Percentiles rank a stretch among this genome's conserved stretches.
These are phyloP conservation scores for Naganishia cerealis DNA, from an alignment of 1,284 basidiomycete species.

Conservation along the genomic window DNA sequence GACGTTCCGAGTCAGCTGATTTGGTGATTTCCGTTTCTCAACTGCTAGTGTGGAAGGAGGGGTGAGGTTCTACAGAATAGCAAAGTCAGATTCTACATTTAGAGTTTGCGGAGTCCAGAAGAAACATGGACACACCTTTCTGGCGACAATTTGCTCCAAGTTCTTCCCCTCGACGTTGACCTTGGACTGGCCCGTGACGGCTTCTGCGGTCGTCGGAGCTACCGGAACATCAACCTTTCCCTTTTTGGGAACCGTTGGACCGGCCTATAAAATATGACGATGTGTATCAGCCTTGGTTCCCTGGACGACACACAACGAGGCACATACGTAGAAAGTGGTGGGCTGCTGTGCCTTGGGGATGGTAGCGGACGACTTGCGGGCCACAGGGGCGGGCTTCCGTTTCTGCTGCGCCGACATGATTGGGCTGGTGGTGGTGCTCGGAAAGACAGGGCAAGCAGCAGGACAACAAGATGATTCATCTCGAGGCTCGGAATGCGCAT, in stretches of 20 bases:
- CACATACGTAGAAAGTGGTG: conserved; percentile 14
- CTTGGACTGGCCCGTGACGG: background rate
- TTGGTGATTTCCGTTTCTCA: conserved; percentile 5
- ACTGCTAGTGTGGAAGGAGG: conserved; percentile 5
- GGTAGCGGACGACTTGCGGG: conserved; percentile 16
- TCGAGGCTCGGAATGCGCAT: background rate
- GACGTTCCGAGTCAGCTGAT: background rate
- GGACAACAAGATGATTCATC: background rate
- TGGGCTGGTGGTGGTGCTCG: background rate
- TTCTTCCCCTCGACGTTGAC: conserved; percentile 11
- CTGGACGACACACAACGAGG: background rate
- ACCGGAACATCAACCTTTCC: background rate
- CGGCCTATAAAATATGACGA: background rate
- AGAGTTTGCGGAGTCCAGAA: background rate
- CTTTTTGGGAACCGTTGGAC: conserved; percentile 16
- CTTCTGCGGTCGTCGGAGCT: background rate
- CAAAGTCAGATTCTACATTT: background rate
- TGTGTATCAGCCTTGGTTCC: background rate
- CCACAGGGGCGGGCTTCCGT: conserved; percentile 10
- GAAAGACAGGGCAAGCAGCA: background rate
- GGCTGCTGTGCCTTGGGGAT: conserved; percentile 18
- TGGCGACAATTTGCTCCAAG: conserved; percentile 18
- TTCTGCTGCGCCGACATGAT: conserved; percentile 13
- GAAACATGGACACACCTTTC: background rate
- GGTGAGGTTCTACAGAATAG: background rate